A percentile compares a stretch with the other conserved stretches of the same genome.
phyloP scores from a whole-genome alignment of 257 asterid genomes.

The Capsicum pubescens region DNA sequence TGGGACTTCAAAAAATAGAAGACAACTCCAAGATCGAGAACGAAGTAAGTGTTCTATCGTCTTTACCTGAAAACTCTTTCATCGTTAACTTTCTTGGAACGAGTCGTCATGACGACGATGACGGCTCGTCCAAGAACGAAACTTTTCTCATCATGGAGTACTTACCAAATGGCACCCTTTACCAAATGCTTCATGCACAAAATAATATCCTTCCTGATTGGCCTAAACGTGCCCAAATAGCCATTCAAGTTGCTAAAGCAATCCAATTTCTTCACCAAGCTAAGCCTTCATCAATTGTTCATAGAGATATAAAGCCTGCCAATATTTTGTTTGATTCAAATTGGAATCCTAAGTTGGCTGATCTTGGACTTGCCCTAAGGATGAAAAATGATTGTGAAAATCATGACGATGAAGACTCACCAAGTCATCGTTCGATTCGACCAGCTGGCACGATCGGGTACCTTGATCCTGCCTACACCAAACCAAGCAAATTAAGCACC shows the following conservation, averaged over 20 bases:
- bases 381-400: conserved; percentile 15
- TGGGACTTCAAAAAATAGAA: conserved; percentile 59
- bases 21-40: conserved; percentile 62
- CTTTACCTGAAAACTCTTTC: conserved; percentile 40
- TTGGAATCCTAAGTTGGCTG: conserved; percentile 65
- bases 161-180: conserved; percentile 73
- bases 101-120: conserved; percentile 15
- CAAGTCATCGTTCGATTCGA: conserved; percentile 28
- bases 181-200: conserved; percentile 53
- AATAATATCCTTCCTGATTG: conserved; percentile 42
- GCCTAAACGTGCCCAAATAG: conserved; percentile 54
- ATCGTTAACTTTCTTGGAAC: conserved; percentile 55
- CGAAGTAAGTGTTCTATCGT: conserved; percentile 58
- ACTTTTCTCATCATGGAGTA: conserved; percentile 54
- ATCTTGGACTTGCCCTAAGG: conserved; percentile 61
- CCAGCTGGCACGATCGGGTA: conserved; percentile 86
- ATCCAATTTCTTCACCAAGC: conserved; percentile 55
- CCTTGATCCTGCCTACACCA: conserved; percentile 68
- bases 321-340: conserved; percentile 55
- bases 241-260: conserved; percentile 54
- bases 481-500: conserved; percentile 61
- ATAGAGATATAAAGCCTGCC: conserved; percentile 73
- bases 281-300: conserved; percentile 48
- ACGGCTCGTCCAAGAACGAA: conserved; percentile 34
- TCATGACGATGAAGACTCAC: neutral